A percentile compares a stretch with the other conserved stretches of the same genome.
phyloP scores from a whole-genome alignment of 129 eudicot species.

The Dittrichia graveolens region DNA sequence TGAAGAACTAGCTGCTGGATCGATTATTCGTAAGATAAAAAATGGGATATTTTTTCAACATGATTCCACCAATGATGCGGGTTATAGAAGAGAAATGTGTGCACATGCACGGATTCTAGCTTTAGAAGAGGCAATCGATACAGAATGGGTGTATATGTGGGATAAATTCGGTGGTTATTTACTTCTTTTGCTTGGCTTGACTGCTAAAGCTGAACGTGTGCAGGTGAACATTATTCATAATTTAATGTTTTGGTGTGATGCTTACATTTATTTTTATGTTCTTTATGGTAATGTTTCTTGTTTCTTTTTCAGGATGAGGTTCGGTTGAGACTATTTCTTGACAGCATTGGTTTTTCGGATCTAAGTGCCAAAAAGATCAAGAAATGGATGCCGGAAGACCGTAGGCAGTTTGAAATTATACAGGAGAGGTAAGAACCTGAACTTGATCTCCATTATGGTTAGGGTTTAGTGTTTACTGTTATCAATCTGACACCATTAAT shows the following conservation, averaged over 20 bases:
- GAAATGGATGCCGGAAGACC: conserved; percentile 99
- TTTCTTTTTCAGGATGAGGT: conserved; percentile 82
- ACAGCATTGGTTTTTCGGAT: conserved; percentile 94
- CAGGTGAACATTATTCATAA: conserved; percentile 57
- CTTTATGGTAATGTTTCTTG: not conserved
- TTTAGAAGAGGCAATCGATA: conserved; percentile 97
- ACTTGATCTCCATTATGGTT: not conserved
- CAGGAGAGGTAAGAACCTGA: conserved; percentile 73
- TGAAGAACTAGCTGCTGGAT: conserved; percentile 94
- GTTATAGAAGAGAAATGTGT: conserved; percentile 87
- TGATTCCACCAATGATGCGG: conserved; percentile 66
- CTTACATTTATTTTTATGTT: not conserved
- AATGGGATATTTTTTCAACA: conserved; percentile 54
- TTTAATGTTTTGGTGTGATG: not conserved
- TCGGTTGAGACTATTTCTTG: conserved; percentile 93
- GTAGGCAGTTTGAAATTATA: conserved; percentile 92
- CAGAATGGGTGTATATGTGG: conserved; percentile 99
- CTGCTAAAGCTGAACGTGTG: conserved; percentile 98
- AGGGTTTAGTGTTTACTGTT: not conserved
- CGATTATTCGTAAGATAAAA: conserved; percentile 56
- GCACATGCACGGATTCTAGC: conserved; percentile 99
- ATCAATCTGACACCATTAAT: not conserved
- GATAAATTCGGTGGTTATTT: conserved; percentile 98
- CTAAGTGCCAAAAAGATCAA: conserved; percentile 93
- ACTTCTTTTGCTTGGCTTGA: conserved; percentile 92